A percentile compares a stretch with the other conserved stretches of the same genome.
Evolutionary conservation across 371 early-diverging fungal species (phyloP).

Genomic region (Circinella minor): DNA sequence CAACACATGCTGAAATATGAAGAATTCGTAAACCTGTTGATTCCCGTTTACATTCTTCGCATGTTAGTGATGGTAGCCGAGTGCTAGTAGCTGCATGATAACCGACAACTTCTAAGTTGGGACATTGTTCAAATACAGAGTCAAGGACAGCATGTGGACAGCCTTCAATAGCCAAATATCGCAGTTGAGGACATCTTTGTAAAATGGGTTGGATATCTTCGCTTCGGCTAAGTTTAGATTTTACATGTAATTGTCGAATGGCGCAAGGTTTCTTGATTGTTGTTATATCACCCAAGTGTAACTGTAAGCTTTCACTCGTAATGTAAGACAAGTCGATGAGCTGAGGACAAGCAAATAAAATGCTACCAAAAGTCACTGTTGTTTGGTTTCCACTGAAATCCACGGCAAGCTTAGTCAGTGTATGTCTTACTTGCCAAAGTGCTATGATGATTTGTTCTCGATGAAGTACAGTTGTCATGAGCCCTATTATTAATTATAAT

Average conservation of each 20-base stretch:
- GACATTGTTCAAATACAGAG: slow-evolving; percentile 1
- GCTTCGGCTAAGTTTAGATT: background rate
- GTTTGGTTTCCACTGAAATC: slow-evolving; percentile 11
- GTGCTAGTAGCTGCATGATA: background rate
- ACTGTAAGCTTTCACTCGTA: background rate
- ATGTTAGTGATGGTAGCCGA: background rate
- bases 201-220: slow-evolving; percentile 1
- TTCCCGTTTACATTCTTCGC: background rate
- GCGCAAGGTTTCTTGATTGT: background rate
- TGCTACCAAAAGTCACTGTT: background rate
- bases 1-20: slow-evolving; percentile 1
- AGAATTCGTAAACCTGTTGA: slow-evolving; percentile 4
- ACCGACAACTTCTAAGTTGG: background rate
- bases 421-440: slow-evolving; percentile 1
- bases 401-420: slow-evolving; percentile 2
- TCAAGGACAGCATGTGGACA: slow-evolving; percentile 1
- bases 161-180: background rate
- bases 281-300: background rate
- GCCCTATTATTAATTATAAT: background rate
- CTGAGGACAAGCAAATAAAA: background rate
- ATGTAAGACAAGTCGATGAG: slow-evolving; percentile 1
- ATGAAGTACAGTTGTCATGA: background rate
- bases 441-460: slow-evolving; percentile 1
- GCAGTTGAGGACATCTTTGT: background rate
- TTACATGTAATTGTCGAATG: background rate